Percentiles rank a stretch among this genome's conserved stretches.
Conservation (phyloP, 768 basidiomycete species). For the Galerina sulciceps region DNA sequence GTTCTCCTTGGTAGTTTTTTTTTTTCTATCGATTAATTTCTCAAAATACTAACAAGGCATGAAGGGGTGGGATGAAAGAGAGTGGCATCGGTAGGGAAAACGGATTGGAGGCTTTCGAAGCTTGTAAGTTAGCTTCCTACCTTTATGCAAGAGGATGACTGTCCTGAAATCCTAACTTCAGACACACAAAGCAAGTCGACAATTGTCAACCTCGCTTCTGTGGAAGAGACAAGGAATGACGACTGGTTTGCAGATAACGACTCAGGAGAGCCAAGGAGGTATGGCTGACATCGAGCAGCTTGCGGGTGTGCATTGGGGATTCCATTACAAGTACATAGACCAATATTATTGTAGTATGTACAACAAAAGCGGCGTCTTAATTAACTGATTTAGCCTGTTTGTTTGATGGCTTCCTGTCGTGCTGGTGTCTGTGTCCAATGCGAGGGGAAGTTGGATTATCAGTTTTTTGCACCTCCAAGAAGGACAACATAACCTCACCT, state of each 20-base stretch:
- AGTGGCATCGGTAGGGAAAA: constrained; percentile 90
- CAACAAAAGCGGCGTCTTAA: constrained; percentile 16
- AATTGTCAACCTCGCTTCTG: constrained; percentile 71
- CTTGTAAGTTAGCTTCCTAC: constrained; percentile 58
- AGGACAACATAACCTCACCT: constrained; percentile 45
- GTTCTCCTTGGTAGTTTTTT: constrained; percentile 75
- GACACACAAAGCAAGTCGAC: constrained; percentile 87
- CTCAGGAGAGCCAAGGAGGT: constrained; percentile 49
- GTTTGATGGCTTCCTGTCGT: constrained; percentile 59
- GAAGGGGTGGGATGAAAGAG: constrained; percentile 90
- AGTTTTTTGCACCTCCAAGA: neutral
- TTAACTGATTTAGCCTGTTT: constrained; percentile 40
- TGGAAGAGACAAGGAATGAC: constrained; percentile 63
- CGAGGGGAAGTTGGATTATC: neutral
- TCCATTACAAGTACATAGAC: constrained; percentile 19
- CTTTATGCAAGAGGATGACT: neutral
- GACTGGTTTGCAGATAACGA: constrained; percentile 79
- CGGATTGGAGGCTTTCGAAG: constrained; percentile 78
- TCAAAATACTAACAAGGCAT: neutral
- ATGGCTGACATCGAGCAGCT: constrained; percentile 50
- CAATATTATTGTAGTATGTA: constrained; percentile 5
- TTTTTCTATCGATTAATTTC: neutral
- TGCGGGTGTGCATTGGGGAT: neutral
- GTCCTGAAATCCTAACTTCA: constrained; percentile 29
- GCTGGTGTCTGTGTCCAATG: constrained; percentile 38